These are phyloP conservation scores for Malus asiatica DNA, from an alignment of 306 rosid genomes.

Conservation along the genomic window DNA sequence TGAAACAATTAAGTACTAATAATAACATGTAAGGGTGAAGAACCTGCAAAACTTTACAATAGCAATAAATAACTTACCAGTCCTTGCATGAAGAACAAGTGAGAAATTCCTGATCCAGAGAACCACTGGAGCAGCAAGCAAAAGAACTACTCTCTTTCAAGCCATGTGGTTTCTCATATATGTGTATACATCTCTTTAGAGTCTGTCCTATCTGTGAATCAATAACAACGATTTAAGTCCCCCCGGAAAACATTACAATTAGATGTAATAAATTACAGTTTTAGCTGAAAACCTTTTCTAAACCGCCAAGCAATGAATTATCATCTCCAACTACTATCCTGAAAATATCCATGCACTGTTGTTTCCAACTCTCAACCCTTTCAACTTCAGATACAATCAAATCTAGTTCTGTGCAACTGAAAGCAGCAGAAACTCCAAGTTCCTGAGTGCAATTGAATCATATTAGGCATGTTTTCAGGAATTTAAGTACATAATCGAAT, in stretches of 20 bases:
- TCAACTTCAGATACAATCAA: constrained; percentile 62
- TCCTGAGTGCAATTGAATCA: constrained; percentile 47
- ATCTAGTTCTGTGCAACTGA: constrained; percentile 62
- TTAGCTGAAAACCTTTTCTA: constrained; percentile 54
- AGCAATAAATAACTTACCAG: constrained; percentile 48
- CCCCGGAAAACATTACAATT: neutral
- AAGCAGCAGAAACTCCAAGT: constrained; percentile 54
- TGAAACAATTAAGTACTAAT: neutral
- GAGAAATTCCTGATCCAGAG: constrained; percentile 39
- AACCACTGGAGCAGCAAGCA: constrained; percentile 43
- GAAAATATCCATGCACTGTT: constrained; percentile 38
- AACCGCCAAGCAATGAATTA: constrained; percentile 41
- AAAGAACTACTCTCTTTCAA: constrained; percentile 30
- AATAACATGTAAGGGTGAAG: neutral
- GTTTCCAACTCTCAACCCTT: constrained; percentile 83
- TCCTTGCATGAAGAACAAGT: constrained; percentile 69
- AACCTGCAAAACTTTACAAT: constrained; percentile 6
- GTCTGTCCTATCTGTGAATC: constrained; percentile 52
- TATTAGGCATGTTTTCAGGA: constrained; percentile 14
- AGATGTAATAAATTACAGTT: neutral
- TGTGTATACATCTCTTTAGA: constrained; percentile 53
- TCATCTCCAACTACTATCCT: constrained; percentile 38
- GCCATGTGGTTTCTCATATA: constrained; percentile 38
- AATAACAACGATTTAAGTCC: neutral
- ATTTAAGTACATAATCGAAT: neutral